A percentile compares a stretch with the other conserved stretches of the same genome.
Evolutionary conservation across 306 rosid species (phyloP).

Genomic region (Vigna unguiculata): DNA sequence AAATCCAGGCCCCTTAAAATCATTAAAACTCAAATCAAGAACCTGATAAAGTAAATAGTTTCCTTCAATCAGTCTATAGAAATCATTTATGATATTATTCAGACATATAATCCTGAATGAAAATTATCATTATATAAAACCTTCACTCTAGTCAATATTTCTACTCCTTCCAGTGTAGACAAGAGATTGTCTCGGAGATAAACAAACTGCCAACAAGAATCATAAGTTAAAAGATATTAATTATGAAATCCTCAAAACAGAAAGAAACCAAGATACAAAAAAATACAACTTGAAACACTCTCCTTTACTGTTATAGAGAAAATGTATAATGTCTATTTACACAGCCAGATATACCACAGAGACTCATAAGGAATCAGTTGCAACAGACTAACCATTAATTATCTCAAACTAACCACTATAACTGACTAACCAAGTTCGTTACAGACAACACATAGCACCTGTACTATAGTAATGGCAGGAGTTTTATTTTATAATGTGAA

Average conservation of each 20-base stretch:
- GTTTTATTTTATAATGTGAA: too few relatives aligned
- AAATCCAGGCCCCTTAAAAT: constrained; percentile 97
- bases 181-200: constrained; percentile 96
- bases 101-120: constrained; percentile 33
- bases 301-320: background rate
- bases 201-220: constrained; percentile 74
- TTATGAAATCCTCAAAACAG: constrained; percentile 29
- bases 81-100: constrained; percentile 32
- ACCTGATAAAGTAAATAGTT: constrained; percentile 63
- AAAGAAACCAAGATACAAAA: constrained; percentile 26
- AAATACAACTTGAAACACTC: constrained; percentile 32
- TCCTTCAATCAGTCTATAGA: constrained; percentile 42
- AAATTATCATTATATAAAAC: constrained; percentile 51
- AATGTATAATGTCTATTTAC: too few relatives aligned
- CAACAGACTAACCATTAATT: too few relatives aligned
- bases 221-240: constrained; percentile 25
- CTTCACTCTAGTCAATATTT: constrained; percentile 91
- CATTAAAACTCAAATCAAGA: constrained; percentile 98
- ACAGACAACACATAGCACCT: too few relatives aligned
- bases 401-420: too few relatives aligned
- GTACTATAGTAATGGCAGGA: too few relatives aligned
- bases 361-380: too few relatives aligned
- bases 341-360: too few relatives aligned
- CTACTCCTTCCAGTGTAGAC: constrained; percentile 94
- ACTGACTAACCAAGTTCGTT: too few relatives aligned